Evolutionary conservation across 2,329 filamentous ascomycete genomes (phyloP).

Genomic region (Polychaeton citri): DNA sequence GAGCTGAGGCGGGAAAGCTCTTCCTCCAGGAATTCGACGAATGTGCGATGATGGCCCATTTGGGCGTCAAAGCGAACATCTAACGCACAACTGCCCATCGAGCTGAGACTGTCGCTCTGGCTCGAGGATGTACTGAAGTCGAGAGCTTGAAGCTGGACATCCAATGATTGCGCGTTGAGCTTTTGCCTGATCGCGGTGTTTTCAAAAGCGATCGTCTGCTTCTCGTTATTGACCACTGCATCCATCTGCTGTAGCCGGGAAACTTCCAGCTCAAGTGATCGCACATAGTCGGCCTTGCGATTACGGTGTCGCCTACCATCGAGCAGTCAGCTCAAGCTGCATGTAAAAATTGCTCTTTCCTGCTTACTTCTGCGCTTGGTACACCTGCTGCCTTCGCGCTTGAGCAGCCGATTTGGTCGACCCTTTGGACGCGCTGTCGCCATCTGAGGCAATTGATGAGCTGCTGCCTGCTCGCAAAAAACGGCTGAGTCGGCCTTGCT

Average conservation of each 20-base stretch:
- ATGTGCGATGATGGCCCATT: conserved; percentile 10
- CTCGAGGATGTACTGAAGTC: conserved; percentile 1
- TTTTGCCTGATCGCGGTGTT: conserved; percentile 9
- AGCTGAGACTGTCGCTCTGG: conserved; percentile 1
- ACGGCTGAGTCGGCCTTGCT: neutral
- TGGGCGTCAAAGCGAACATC: conserved; percentile 8
- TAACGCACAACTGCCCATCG: conserved; percentile 4
- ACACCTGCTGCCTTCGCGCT: conserved; percentile 13
- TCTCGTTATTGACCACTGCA: conserved; percentile 9
- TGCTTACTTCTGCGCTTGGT: conserved; percentile 14
- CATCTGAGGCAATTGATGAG: neutral
- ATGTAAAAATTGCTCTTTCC: no score
- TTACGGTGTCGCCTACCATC: conserved; percentile 14
- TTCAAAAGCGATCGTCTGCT: conserved; percentile 8
- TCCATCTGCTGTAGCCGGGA: conserved; percentile 10
- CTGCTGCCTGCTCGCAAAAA: neutral
- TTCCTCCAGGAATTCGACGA: conserved; percentile 7
- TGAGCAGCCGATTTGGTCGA: conserved; percentile 2
- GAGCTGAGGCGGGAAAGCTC: neutral
- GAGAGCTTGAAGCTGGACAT: conserved; percentile 5
- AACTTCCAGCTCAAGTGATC: conserved; percentile 10
- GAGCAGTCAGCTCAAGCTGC: neutral
- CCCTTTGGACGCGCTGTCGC: conserved; percentile 1
- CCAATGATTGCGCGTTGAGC: conserved; percentile 6
- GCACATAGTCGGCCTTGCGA: conserved; percentile 12